Conservation (phyloP, 2,329 filamentous ascomycete genomes). For the Sporothrix luriei region DNA sequence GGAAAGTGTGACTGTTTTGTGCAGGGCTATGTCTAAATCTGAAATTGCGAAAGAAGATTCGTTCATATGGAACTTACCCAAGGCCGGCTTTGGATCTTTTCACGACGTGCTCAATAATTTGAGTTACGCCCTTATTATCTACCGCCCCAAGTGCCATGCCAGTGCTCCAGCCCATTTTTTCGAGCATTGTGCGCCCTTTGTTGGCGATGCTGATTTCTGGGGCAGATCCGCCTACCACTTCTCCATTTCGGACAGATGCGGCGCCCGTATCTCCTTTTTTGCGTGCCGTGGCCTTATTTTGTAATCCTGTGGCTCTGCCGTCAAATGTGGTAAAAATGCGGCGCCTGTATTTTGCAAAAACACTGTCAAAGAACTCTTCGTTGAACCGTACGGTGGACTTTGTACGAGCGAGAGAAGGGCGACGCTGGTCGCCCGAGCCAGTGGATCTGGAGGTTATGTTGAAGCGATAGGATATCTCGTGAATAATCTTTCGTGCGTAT, state of each 20-base stretch:
- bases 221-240: conserved; percentile 81
- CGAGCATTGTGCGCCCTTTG: conserved; percentile 81
- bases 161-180: conserved; percentile 95
- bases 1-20: too few relatives aligned
- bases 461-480: conserved; percentile 74
- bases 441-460: conserved; percentile 82
- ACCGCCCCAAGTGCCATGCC: conserved; percentile 80
- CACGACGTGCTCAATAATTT: conserved; percentile 83
- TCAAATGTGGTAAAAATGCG: conserved; percentile 61
- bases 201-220: conserved; percentile 83
- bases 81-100: conserved; percentile 85
- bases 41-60: neutral
- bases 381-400: conserved; percentile 64
- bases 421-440: conserved; percentile 71
- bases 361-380: conserved; percentile 56
- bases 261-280: conserved; percentile 45
- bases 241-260: conserved; percentile 74
- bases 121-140: conserved; percentile 85
- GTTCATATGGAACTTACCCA: conserved; percentile 49
- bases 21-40: too few relatives aligned
- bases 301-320: conserved; percentile 34
- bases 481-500: conserved; percentile 72
- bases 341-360: conserved; percentile 52
- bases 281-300: conserved; percentile 33
- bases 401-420: conserved; percentile 77